Base-by-base conservation (phyloP, 352 stramenopile genomes). In the Pythium sp. region DNA sequence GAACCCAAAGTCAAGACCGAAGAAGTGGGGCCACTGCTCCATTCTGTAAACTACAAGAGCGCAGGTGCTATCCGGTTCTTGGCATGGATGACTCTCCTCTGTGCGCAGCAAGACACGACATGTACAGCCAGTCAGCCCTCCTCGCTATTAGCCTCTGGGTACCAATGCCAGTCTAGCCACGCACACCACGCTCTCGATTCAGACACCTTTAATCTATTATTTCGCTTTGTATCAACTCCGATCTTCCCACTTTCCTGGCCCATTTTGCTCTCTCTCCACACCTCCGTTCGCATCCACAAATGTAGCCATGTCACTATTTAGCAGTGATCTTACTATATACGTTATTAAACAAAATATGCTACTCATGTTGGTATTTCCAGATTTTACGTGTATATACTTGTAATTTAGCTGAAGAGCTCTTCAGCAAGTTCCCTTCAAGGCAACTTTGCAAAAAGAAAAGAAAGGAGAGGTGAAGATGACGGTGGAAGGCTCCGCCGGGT, bases 1-100 rank as follows among this genome's bases (percentile, higher is more conserved):
- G 71, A 83, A 84, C 62, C 84, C 84, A 18, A 91, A 90, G 79
- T 65, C 69, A 60, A 76, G 77, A 57, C 51, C 76, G 49, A 65
- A 65, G 67, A 70, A 72, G 28, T 83, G 76, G 49, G 15, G 38
- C 4, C 78, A 77, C 49, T 95, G 87, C 73, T 87, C 69, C 41
- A 95, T 95, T 63, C 72, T 95, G 56, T 93, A 82, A 82, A 63
- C 24, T 18, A 60, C 24, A 46, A 3, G 30, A 47, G 38, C 12
- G 38, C 12, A 6, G 38, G 15, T 20, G 36, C 36, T 43, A 43
- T 43, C 36, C 36, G 12, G 18, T 20, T 47, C 14, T 47, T 47
- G 38, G 38, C 4, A 47, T 20, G 55, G 18, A 34, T 18, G 0
- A 11, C 20, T 11, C 9, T 3, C 30, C 9, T 8, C 18, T 9